phyloP scores from a whole-genome alignment of 345 rosid species.

The Cardiospermum halicacabum region DNA sequence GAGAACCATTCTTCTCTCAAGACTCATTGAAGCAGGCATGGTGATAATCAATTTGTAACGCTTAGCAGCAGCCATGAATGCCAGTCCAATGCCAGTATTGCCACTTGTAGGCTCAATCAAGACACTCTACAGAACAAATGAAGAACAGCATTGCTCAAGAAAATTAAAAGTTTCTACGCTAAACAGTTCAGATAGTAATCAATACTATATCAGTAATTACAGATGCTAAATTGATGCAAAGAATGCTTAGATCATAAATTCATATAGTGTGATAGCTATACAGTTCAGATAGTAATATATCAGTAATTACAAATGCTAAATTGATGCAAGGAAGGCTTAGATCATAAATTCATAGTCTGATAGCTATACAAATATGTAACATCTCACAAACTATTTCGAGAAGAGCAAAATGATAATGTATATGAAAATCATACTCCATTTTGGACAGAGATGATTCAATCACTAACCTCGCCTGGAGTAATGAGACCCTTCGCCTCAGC shows the following conservation, averaged over 20 bases:
- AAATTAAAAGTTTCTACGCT: background rate
- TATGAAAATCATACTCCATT: background rate
- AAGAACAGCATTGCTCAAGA: slow-evolving; percentile 12
- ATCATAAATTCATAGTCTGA: background rate
- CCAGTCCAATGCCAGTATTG: slow-evolving; percentile 69
- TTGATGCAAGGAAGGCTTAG: background rate
- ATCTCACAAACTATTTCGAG: background rate
- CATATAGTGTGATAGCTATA: background rate
- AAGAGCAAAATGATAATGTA: background rate
- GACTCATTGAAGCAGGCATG: slow-evolving; percentile 82
- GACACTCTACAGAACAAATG: slow-evolving; percentile 43
- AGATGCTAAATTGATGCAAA: background rate
- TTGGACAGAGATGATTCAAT: background rate
- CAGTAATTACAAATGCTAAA: no score
- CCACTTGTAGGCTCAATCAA: slow-evolving; percentile 76
- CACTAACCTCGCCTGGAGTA: slow-evolving; percentile 60
- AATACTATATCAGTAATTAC: background rate
- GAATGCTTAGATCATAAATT: background rate
- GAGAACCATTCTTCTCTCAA: slow-evolving; percentile 81
- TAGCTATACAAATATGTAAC: background rate
- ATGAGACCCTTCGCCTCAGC: slow-evolving; percentile 74
- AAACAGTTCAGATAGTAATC: background rate
- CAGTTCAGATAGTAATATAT: background rate
- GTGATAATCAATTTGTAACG: slow-evolving; percentile 66
- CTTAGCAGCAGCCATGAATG: slow-evolving; percentile 73